Percentiles rank a stretch among this genome's conserved stretches.
Evolutionary conservation across 352 stramenopile genomes (phyloP).

Genomic region (Blastocystis sp.): DNA sequence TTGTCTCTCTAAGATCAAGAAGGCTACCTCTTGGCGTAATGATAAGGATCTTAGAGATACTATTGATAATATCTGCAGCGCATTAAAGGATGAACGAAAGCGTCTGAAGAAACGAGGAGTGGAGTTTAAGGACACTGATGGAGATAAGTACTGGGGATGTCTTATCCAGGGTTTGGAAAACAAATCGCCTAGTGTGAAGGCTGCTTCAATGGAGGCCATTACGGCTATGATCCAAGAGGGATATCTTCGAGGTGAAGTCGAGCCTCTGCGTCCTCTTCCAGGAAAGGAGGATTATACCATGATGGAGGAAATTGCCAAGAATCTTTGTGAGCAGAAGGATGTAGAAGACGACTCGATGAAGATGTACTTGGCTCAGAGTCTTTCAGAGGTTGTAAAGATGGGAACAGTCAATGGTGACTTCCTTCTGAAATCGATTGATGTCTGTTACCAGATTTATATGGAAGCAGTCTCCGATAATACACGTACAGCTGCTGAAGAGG

Average conservation of each 20-base stretch:
- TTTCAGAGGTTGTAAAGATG: slow-evolving; percentile 53
- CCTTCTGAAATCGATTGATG: slow-evolving; percentile 58
- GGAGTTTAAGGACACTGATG: slow-evolving; percentile 57
- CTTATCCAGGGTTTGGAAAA: slow-evolving; percentile 43
- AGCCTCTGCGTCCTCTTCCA: slow-evolving; percentile 12
- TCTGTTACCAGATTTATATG: slow-evolving; percentile 56
- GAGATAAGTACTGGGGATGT: slow-evolving; percentile 62
- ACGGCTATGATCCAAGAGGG: slow-evolving; percentile 52
- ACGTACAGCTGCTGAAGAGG: neutral
- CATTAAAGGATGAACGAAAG: slow-evolving; percentile 50
- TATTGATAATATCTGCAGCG: slow-evolving; percentile 59
- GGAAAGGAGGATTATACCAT: slow-evolving; percentile 43
- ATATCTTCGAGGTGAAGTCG: slow-evolving; percentile 46
- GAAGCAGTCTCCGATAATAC: slow-evolving; percentile 6
- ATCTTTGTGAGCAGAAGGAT: slow-evolving; percentile 46
- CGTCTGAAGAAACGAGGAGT: slow-evolving; percentile 57
- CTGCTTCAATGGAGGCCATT: slow-evolving; percentile 46
- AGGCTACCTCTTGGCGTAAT: slow-evolving; percentile 58
- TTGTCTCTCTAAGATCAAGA: slow-evolving; percentile 61
- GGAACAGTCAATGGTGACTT: slow-evolving; percentile 57
- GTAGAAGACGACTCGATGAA: slow-evolving; percentile 54
- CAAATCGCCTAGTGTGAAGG: slow-evolving; percentile 46
- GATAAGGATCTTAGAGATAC: slow-evolving; percentile 61
- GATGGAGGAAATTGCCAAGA: slow-evolving; percentile 56
- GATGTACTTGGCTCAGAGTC: slow-evolving; percentile 12